Evolutionary conservation across 2,329 filamentous ascomycete genomes (phyloP), one percentile per base, ranked within the genome.

Genomic region (Cladosporium sp.): DNA sequence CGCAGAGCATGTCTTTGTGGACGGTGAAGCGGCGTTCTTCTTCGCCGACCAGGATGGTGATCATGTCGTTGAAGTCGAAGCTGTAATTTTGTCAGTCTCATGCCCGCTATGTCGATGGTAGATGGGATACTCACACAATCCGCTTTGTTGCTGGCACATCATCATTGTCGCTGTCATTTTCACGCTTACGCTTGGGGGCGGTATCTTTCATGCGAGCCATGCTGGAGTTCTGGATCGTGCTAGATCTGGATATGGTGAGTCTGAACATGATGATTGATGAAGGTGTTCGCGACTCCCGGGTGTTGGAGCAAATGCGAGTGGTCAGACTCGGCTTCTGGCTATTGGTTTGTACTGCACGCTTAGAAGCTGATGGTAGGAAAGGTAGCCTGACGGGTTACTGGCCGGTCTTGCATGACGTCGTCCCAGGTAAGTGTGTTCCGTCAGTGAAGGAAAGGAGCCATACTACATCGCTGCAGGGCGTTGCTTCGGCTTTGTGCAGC

Each of bases 1-100:
- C 49, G 61, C 67, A 66, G 26, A 65, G 52, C 46, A 46, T 21
- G 35, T 57, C 61, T 44, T 65, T 58, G 61, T 67, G 65, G 26
- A 65, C 52, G 0, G 40, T 60, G 53, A 67, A 69, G 2, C 18
- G 52, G 2, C 14, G 37, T 35, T 64, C 58, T 5, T 55, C 58
- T n/a, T 21, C 2, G 16, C 67, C 67, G n/a, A 65, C 66, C 11
- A 65, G 37, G 44, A 67, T 58, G 11, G 55, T 59, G 49, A 68
- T 60, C 7, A n/a, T 16, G n/a, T 23, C 12, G 5, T 26, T n/a
- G 52, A 64, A 64, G n/a, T 60, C 35, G 29, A 31, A 12, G 6
- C 49, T 52, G 21, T 23, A 16, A 4, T 16, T 28, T 26, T 28
- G 23, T 52, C 8, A 26, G 49, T 14, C 16, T 11, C 49, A 16